Percentiles rank a stretch among this genome's conserved stretches.
These are phyloP conservation scores for Lactarius hengduanensis DNA, from an alignment of 768 basidiomycete genomes.

Conservation along the genomic window DNA sequence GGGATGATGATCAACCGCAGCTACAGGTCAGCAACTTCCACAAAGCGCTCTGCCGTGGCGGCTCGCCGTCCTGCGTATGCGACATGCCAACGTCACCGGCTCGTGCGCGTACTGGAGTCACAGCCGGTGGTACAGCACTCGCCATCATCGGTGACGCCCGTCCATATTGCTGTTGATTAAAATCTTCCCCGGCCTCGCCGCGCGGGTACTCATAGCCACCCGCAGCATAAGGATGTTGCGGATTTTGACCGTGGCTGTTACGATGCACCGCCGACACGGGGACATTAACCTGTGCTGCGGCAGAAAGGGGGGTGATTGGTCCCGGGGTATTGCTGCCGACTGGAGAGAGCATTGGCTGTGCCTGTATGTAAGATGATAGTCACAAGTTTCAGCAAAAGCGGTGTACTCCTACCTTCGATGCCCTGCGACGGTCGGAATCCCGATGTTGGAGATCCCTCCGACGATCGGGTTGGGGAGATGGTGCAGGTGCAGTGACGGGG, in stretches of 20 bases:
- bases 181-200: slow-evolving; percentile 51
- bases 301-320: slow-evolving; percentile 68
- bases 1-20: slow-evolving; percentile 48
- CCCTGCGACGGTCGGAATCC: slow-evolving; percentile 63
- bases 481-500: slow-evolving; percentile 51
- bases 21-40: slow-evolving; percentile 76
- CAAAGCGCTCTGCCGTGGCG: slow-evolving; percentile 50
- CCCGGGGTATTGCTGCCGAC: slow-evolving; percentile 48
- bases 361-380: slow-evolving; percentile 47
- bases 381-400: slow-evolving; percentile 66
- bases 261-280: slow-evolving; percentile 56
- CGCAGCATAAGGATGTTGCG: slow-evolving; percentile 72
- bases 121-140: slow-evolving; percentile 65
- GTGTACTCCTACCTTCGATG: slow-evolving; percentile 43
- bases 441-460: slow-evolving; percentile 56
- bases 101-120: slow-evolving; percentile 69
- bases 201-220: slow-evolving; percentile 58
- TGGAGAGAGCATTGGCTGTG: slow-evolving; percentile 59
- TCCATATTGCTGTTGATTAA: slow-evolving; percentile 65
- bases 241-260: slow-evolving; percentile 40
- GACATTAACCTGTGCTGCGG: slow-evolving; percentile 71
- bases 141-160: slow-evolving; percentile 82
- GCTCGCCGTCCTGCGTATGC: slow-evolving; percentile 57
- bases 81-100: slow-evolving; percentile 68
- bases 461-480: slow-evolving; percentile 47